A percentile compares a stretch with the other conserved stretches of the same genome.
phyloP scores from a whole-genome alignment of 1,284 basidiomycete genomes.

The Phenoliferia sp. region DNA sequence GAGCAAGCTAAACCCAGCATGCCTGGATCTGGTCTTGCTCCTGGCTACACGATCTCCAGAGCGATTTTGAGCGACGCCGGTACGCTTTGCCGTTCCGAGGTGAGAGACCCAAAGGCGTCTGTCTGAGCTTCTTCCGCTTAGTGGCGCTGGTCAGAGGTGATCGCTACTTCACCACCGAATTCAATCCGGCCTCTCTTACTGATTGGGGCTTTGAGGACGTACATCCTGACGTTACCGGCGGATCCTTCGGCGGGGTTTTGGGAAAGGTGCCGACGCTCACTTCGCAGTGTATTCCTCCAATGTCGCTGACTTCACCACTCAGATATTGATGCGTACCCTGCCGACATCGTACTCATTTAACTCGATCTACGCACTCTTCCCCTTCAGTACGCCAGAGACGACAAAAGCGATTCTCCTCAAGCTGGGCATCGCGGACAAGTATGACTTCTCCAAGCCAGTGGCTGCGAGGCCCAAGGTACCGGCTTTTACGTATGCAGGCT shows the following conservation, averaged over 20 bases:
- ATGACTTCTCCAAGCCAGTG: constrained; percentile 18
- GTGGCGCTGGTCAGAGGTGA: constrained; percentile 67
- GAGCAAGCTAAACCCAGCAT: too few species aligned
- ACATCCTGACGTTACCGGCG: constrained; percentile 22
- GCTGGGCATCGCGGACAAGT: constrained; percentile 20
- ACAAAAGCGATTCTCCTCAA: constrained; percentile 51
- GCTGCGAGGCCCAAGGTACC: background rate
- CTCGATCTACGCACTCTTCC: constrained; percentile 77
- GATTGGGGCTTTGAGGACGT: constrained; percentile 19
- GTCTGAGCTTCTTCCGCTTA: background rate
- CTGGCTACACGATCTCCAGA: constrained; percentile 42
- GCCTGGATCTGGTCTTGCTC: background rate
- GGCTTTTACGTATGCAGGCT: background rate
- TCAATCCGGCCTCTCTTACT: constrained; percentile 71
- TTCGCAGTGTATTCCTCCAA: background rate
- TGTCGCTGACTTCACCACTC: constrained; percentile 10
- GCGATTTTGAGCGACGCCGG: constrained; percentile 79
- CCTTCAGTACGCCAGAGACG: constrained; percentile 60
- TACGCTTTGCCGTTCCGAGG: background rate
- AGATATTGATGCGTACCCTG: constrained; percentile 63
- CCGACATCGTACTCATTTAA: constrained; percentile 64
- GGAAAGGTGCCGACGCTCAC: background rate
- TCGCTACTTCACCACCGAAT: constrained; percentile 57
- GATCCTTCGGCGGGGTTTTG: constrained; percentile 45
- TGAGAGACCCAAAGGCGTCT: too few species aligned